Evolutionary conservation across 495 filamentous ascomycete species (phyloP).

Genomic region (Chaetomidium leptoderma): DNA sequence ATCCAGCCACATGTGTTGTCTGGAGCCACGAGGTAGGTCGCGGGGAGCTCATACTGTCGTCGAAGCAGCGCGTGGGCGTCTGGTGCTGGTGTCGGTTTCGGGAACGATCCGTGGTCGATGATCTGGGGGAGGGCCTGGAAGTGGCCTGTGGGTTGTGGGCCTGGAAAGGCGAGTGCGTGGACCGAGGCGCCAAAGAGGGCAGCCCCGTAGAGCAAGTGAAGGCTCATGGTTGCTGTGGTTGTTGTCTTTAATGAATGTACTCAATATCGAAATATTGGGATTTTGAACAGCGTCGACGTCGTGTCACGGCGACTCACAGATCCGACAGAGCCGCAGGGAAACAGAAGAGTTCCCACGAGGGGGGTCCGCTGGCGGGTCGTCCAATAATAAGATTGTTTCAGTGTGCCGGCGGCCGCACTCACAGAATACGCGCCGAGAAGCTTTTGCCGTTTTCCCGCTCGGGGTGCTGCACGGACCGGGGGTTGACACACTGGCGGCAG

Average conservation of each 20-base stretch:
- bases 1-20: conserved; percentile 51
- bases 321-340: conserved; percentile 4
- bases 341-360: neutral
- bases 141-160: conserved; percentile 31
- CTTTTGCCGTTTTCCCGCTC: neutral
- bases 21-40: conserved; percentile 40
- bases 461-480: conserved; percentile 4
- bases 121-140: conserved; percentile 19
- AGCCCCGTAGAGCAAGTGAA: conserved; percentile 12
- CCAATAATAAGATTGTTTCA: conserved; percentile 2
- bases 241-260: neutral
- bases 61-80: conserved; percentile 29
- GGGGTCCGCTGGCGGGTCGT: neutral
- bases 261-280: neutral
- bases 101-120: conserved; percentile 19
- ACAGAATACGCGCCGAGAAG: neutral
- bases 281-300: conserved; percentile 3
- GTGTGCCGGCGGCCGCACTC: neutral
- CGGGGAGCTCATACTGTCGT: conserved; percentile 26
- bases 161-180: conserved; percentile 34
- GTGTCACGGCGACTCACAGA: conserved; percentile 3
- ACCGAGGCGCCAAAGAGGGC: conserved; percentile 34
- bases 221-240: conserved; percentile 10
- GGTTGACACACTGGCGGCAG: conserved; percentile 14
- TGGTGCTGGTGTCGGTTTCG: conserved; percentile 35